Evolutionary conservation across 352 stramenopile genomes (phyloP), one percentile per base, ranked within the genome.

Genomic region (Pythium dissotocum): DNA sequence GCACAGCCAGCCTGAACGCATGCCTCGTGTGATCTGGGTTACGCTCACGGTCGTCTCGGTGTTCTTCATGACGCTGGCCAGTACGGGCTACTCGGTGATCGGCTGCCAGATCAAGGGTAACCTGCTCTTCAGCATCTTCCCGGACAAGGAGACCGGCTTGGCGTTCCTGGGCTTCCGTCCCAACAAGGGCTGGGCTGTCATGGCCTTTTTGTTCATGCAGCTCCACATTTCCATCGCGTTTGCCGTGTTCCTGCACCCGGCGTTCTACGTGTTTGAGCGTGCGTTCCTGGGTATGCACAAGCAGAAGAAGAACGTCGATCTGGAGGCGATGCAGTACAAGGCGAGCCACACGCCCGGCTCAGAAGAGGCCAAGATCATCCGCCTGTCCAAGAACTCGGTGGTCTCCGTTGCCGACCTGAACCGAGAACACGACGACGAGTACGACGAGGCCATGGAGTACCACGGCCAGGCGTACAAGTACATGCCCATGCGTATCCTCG

Each of bases 161-260:
- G 58, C 69, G 14, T n/a, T 38, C 6, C 61, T 78, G 38, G 75
- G 75, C 42, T 79, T 81, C 55, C 28, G 28, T 16, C 21, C 53
- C 30, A 42, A 57, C 48, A 55, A 58, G 3, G 70, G 58, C 32
- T 48, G 61, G 8, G 75, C 74, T 2, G 65, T 73, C 4, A 21
- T 77, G 24, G 72, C 66, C n/a, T 82, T 65, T 33, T 63, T 72
- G n/a, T 75, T 73, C 63, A 85, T 85, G 77, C 75, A 82, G 40
- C 40, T 77, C 46, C 76, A 80, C 67, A 75, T 80, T 33, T 67
- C 73, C 14, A 77, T 79, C 46, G 73, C 73, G 16, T 79, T 79
- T n/a, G 52, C 73, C 8, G 62, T 77, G 30, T 42, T 79, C 36
- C 46, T 79, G 9, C 59, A 74, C 56, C 73, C 73, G 8, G 73